Evolutionary conservation across 208 protist genomes (phyloP), one percentile per base, ranked within the genome.

Genomic region (Acanthamoeba lenticulata): DNA sequence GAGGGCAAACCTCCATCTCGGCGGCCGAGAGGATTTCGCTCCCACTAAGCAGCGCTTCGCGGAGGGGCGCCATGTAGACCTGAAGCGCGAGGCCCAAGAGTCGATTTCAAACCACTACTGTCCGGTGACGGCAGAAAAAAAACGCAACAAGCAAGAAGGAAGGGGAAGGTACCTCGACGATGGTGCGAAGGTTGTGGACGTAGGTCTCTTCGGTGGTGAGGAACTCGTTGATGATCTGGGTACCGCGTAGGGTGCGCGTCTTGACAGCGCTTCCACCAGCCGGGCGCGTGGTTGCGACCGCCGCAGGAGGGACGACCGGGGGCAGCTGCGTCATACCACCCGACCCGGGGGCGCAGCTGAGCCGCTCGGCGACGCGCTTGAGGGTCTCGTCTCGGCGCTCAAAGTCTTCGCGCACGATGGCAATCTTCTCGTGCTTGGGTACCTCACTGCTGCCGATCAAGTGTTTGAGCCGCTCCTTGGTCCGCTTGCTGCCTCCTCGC

Each of bases 171-270:
- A 77, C 67, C 67, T 44, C 67, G 17, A 77, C 36, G 4, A 77
- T 77, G 11, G 67, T 77, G 0, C 67, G 67, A 6, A 77, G 34
- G 38, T 44, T 77, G 67, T 77, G 27, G 38, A 77, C 67, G 67
- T 77, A 77, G 29, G 67, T 21, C 38, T 77, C 67, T 29, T 77
- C 67, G 34, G 67, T 77, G 67, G 36, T 77, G 67, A 77, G 19
- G 36, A 77, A 77, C 67, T 77, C 67, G 67, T 42, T 44, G 67
- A 77, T 77, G 67, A 77, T 77, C 36, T 77, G 67, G 67, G 3
- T 44, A 9, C 67, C 34, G 1, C 67, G 67, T 34, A 38, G 34
- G 36, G 67, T 0, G 0, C 67, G 67, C 17, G 4, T 40, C 4
- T 40, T 40, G 1, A 40, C 32, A 5, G 4, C 5, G 62, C 62